Evolutionary conservation across 768 basidiomycete species (phyloP), one percentile per base, ranked within the genome.

Genomic region (Russula compacta): DNA sequence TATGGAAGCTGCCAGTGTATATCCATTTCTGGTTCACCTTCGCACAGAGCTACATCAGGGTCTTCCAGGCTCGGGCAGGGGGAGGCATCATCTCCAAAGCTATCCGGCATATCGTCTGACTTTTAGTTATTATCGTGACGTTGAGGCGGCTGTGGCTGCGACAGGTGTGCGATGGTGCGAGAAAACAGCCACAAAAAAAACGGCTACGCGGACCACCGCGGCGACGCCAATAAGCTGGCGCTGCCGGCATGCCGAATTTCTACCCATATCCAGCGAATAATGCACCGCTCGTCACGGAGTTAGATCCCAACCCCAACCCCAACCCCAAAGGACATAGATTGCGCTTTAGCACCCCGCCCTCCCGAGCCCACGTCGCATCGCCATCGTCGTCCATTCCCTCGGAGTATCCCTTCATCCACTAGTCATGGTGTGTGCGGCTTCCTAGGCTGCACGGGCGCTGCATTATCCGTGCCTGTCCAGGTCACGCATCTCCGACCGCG

Each of bases 1-100:
- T 49, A 54, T 63, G 61, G 61, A 63, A 63, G 52, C 61, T 63
- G 61, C 61, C 61, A 57, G 33, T n/a, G 44, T 19, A 53, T 58
- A 48, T 50, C 61, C 57, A 48, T 63, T 53, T 63, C 47, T 17
- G 61, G 61, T 2, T 29, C 24, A 29, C 46, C 46, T 63, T 58
- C 56, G 52, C 56, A 53, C 33, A 58, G 56, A 51, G 19, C 51
- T 47, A 38, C 19, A 8, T 12, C 10, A 29, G 43, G 47, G 6
- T 29, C 9, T 35, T 35, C 44, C 32, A 53, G 17, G 51, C 44
- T 53, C 44, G 40, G 40, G 44, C 24, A 19, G 40, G 56, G 39
- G n/a, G 9, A n/a, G 43, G 9, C 46, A 53, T 53, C 11, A 24
- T 38, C 38, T 33, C 38, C 43, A 32, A n/a, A 55, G 15, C 9